Conservation (phyloP, 2,329 filamentous ascomycete species). For the Neurospora crassa region DNA sequence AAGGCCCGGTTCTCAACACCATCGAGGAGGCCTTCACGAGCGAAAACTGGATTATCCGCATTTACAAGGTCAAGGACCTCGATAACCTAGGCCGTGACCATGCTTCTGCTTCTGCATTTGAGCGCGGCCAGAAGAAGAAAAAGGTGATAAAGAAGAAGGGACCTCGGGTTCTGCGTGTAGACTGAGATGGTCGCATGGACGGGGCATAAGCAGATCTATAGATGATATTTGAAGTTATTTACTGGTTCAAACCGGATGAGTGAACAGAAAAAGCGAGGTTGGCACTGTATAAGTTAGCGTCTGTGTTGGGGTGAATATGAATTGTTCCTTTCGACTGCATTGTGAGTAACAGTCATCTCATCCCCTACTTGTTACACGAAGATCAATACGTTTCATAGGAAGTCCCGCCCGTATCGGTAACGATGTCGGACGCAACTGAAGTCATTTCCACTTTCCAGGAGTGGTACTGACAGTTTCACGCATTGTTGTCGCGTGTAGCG, state of each 20-base stretch:
- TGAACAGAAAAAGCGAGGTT: slow-evolving; percentile 8
- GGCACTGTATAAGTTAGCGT: slow-evolving; percentile 9
- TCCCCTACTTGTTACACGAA: not conserved
- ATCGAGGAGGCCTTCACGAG: slow-evolving; percentile 97
- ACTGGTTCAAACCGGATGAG: slow-evolving; percentile 4
- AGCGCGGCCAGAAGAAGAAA: slow-evolving; percentile 78
- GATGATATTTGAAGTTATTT: slow-evolving; percentile 10
- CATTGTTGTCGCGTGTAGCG: not conserved
- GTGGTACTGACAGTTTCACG: not conserved
- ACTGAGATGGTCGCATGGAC: slow-evolving; percentile 35
- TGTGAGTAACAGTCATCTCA: not conserved
- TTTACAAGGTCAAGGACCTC: slow-evolving; percentile 99
- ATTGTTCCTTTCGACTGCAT: not conserved
- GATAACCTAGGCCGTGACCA: slow-evolving; percentile 94
- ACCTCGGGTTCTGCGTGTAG: slow-evolving; percentile 61
- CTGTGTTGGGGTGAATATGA: not conserved
- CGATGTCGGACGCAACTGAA: not conserved
- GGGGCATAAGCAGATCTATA: slow-evolving; percentile 9
- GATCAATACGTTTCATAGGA: not conserved
- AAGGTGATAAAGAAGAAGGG: slow-evolving; percentile 62
- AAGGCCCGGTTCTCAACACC: slow-evolving; percentile 72
- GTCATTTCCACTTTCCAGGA: not conserved
- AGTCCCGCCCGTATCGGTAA: not conserved
- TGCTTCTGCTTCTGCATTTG: slow-evolving; percentile 56
- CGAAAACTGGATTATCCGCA: slow-evolving; percentile 99